Conservation (phyloP, 2,329 filamentous ascomycete species). For the Cryphonectria parasitica region DNA sequence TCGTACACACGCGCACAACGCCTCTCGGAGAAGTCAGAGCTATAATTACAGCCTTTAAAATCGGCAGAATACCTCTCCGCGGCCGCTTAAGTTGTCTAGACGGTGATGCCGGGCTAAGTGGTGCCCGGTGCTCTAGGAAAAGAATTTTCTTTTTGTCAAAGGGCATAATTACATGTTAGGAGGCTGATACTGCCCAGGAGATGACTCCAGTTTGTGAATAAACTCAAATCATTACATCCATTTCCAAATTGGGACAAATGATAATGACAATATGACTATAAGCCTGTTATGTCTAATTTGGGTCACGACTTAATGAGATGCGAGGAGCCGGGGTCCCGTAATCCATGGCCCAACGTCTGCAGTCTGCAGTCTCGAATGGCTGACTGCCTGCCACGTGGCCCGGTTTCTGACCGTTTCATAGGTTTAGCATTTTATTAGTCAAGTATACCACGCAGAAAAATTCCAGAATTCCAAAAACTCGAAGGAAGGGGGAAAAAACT, state of each 20-base stretch:
- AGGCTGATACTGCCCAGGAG: neutral
- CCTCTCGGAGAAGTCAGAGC: neutral
- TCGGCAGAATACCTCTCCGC: neutral
- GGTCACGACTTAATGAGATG: neutral
- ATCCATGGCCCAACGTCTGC: neutral
- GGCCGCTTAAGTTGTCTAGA: neutral
- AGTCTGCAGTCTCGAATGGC: neutral
- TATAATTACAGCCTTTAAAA: neutral
- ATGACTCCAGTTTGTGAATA: neutral
- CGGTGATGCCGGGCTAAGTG: neutral
- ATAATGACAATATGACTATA: neutral
- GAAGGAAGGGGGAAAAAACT: neutral
- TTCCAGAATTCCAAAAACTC: neutral
- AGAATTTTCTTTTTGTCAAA: neutral
- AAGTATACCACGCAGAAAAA: neutral
- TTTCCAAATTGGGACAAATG: neutral
- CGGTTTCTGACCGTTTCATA: neutral
- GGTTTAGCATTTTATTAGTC: neutral
- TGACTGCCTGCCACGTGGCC: neutral
- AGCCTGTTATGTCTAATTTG: neutral
- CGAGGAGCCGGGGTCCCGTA: neutral
- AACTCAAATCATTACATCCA: neutral
- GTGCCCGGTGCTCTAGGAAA: neutral
- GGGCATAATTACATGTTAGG: neutral
- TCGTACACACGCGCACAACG: neutral